These are phyloP conservation scores for Ogataea paraovalis DNA, from an alignment of 805 yeast genomes.

Conservation along the genomic window DNA sequence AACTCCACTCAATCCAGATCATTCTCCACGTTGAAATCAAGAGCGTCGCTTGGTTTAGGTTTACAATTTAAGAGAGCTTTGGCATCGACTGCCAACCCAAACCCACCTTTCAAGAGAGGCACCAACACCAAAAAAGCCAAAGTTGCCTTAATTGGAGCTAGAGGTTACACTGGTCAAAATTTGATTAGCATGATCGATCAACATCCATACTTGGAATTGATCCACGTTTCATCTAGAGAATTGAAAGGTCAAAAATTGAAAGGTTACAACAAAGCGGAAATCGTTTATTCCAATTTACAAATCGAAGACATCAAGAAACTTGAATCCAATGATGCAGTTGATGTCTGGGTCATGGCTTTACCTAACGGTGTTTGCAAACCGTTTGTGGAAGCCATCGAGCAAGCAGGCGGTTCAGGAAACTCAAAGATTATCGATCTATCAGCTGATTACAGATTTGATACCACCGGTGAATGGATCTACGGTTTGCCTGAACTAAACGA, in stretches of 20 bases:
- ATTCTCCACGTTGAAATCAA: conserved; percentile 18
- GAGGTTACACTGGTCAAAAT: conserved; percentile 96
- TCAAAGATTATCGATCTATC: conserved; percentile 87
- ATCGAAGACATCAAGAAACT: conserved; percentile 78
- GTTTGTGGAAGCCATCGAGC: conserved; percentile 75
- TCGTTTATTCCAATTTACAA: conserved; percentile 80
- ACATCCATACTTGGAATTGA: conserved; percentile 83
- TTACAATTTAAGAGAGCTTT: conserved; percentile 25
- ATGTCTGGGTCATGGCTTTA: conserved; percentile 98
- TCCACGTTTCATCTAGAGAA: conserved; percentile 96
- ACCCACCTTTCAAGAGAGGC: conserved; percentile 68
- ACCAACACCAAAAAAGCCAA: conserved; percentile 57
- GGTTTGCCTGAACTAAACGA: conserved; percentile 91
- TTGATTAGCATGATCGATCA: conserved; percentile 79
- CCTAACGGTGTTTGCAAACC: conserved; percentile 97
- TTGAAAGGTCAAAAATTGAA: conserved; percentile 79
- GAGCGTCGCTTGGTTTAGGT: conserved; percentile 8
- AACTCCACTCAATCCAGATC: conserved; percentile 31
- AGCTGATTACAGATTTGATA: conserved; percentile 95
- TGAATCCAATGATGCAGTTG: conserved; percentile 75
- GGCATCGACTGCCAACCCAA: conserved; percentile 49
- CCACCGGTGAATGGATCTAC: conserved; percentile 82
- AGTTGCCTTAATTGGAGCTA: conserved; percentile 95
- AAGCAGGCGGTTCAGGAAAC: conserved; percentile 49
- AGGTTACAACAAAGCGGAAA: conserved; percentile 80